A percentile compares a stretch with the other conserved stretches of the same genome.
Conservation (phyloP, 2,329 filamentous ascomycete genomes). For the Curvularia sp. region DNA sequence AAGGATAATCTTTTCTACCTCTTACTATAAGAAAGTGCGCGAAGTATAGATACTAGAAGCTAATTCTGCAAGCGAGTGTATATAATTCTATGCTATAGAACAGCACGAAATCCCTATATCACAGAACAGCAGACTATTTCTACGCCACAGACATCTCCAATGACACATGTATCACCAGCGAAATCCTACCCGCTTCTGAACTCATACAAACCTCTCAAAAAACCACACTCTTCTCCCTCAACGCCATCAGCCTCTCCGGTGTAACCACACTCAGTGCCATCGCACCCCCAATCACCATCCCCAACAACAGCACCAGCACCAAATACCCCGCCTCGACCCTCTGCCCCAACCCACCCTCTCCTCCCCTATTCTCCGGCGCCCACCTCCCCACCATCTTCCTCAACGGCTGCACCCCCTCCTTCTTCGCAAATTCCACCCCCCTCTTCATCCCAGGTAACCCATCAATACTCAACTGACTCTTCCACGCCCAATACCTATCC, state of each 20-base stretch:
- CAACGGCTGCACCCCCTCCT: slow-evolving; percentile 49
- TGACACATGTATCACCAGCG: too few species aligned
- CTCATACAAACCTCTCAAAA: slow-evolving; percentile 11
- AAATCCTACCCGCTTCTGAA: not conserved
- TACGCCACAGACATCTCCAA: too few species aligned
- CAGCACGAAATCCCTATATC: not conserved
- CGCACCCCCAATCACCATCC: slow-evolving; percentile 40
- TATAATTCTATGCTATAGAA: too few species aligned
- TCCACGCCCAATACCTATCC: slow-evolving; percentile 56
- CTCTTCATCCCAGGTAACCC: slow-evolving; percentile 54
- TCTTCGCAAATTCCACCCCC: slow-evolving; percentile 47
- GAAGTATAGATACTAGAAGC: too few species aligned
- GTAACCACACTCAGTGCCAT: slow-evolving; percentile 33
- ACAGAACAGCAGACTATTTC: too few species aligned
- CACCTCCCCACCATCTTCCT: slow-evolving; percentile 54
- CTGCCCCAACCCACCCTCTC: not conserved
- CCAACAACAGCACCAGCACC: slow-evolving; percentile 38
- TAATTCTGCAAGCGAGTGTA: too few species aligned
- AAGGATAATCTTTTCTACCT: too few species aligned
- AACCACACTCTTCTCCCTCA: slow-evolving; percentile 33
- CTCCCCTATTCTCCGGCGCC: slow-evolving; percentile 30
- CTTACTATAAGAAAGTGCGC: too few species aligned
- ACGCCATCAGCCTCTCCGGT: slow-evolving; percentile 30
- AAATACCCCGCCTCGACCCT: slow-evolving; percentile 32
- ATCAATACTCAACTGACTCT: slow-evolving; percentile 54